Evolutionary conservation across 2,329 filamentous ascomycete species (phyloP).

Genomic region (Chaetoscypha palmicola): DNA sequence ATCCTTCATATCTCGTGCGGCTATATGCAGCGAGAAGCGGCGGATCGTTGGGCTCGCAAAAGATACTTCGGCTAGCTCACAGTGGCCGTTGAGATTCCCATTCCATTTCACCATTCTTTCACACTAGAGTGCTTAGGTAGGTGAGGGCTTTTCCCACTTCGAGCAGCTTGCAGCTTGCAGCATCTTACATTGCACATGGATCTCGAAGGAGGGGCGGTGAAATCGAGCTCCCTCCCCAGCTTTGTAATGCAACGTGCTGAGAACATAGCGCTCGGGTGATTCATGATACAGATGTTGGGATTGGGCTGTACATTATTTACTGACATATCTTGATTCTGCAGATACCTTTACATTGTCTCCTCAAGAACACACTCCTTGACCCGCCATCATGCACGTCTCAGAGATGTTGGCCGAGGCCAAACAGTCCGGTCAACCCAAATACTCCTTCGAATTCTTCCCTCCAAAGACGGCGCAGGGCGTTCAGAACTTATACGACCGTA

Average conservation of each 20-base stretch:
- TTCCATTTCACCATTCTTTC: slow-evolving; percentile 12
- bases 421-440: slow-evolving; percentile 72
- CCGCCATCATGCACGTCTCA: slow-evolving; percentile 80
- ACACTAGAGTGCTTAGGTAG: slow-evolving; percentile 8
- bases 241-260: too few relatives aligned
- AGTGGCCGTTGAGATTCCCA: too few relatives aligned
- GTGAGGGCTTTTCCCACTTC: background rate
- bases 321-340: too few relatives aligned
- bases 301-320: too few relatives aligned
- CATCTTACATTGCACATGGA: background rate
- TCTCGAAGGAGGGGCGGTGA: slow-evolving; percentile 1
- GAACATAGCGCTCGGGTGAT: too few relatives aligned
- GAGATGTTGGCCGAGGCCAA: slow-evolving; percentile 82
- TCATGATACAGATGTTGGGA: too few relatives aligned
- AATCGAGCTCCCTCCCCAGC: background rate
- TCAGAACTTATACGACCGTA: slow-evolving; percentile 97
- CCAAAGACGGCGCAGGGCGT: slow-evolving; percentile 97
- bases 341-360: too few relatives aligned
- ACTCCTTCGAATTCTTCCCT: slow-evolving; percentile 99
- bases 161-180: background rate
- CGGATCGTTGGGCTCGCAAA: slow-evolving; percentile 41
- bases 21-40: slow-evolving; percentile 48
- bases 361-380: too few relatives aligned
- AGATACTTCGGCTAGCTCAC: slow-evolving; percentile 38
- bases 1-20: background rate